Evolutionary conservation across 2,329 filamentous ascomycete genomes (phyloP).

Genomic region (Phaeoacremonium minimum): DNA sequence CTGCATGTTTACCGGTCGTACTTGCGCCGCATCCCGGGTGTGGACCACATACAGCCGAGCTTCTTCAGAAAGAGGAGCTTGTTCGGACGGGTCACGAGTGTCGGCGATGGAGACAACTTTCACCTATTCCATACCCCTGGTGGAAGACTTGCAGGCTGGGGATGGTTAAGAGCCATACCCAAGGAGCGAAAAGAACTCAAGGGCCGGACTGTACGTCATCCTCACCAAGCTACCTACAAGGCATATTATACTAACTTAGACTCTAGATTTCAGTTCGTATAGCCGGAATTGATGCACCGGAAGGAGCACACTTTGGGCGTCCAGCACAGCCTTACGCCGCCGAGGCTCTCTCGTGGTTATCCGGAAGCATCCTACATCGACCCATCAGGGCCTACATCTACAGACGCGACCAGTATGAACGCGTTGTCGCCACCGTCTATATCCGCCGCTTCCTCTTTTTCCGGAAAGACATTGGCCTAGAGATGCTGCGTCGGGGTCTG

Average conservation of each 20-base stretch:
- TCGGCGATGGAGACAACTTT: conserved; percentile 96
- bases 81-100: conserved; percentile 83
- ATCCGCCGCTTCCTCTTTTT: conserved; percentile 62
- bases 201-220: conserved; percentile 65
- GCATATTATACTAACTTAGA: not conserved
- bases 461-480: conserved; percentile 76
- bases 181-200: conserved; percentile 63
- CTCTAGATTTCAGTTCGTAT: conserved; percentile 78
- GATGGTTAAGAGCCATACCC: conserved; percentile 79
- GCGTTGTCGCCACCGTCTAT: conserved; percentile 82
- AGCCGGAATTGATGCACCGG: conserved; percentile 89
- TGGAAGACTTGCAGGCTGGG: conserved; percentile 84
- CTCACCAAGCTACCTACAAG: not conserved
- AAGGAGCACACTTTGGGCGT: conserved; percentile 86
- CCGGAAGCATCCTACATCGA: conserved; percentile 62
- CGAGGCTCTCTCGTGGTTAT: conserved; percentile 82
- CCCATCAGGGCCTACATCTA: conserved; percentile 81
- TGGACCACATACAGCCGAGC: conserved; percentile 67
- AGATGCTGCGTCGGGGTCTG: conserved; percentile 81
- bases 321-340: conserved; percentile 78
- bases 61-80: conserved; percentile 74
- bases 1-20: conserved; percentile 67
- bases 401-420: conserved; percentile 85
- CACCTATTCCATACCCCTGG: conserved; percentile 92
- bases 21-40: conserved; percentile 77